Conservation (phyloP, 495 filamentous ascomycete genomes). For the Penicillium mononematosum region DNA sequence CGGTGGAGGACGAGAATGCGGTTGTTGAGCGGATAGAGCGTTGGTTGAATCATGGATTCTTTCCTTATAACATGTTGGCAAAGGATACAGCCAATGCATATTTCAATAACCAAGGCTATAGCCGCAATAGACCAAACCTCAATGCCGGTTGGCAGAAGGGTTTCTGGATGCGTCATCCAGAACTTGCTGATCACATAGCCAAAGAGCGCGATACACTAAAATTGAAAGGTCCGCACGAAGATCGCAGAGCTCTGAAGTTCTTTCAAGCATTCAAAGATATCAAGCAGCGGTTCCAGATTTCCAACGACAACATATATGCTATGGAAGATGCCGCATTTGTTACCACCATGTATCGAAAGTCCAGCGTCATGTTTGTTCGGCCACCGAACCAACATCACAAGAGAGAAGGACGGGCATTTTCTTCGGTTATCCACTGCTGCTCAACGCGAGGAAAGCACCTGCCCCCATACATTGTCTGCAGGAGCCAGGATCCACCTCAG, state of each 20-base stretch:
- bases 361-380: neutral
- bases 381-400: neutral
- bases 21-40: neutral
- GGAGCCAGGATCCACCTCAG: neutral
- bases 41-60: constrained; percentile 1
- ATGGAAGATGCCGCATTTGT: constrained; percentile 1
- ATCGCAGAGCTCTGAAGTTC: neutral
- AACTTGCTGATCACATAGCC: neutral
- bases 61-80: neutral
- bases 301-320: neutral
- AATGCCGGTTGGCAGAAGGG: neutral
- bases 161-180: neutral
- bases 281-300: neutral
- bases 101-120: neutral
- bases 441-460: neutral
- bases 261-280: neutral
- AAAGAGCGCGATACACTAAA: neutral
- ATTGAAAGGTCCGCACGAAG: neutral
- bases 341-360: neutral
- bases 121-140: neutral
- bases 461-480: constrained; percentile 1
- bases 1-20: neutral
- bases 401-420: constrained; percentile 1
- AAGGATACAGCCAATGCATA: constrained; percentile 5
- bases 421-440: constrained; percentile 2